phyloP scores from a whole-genome alignment of 331 rosid genomes.

The Ulmus americana region DNA sequence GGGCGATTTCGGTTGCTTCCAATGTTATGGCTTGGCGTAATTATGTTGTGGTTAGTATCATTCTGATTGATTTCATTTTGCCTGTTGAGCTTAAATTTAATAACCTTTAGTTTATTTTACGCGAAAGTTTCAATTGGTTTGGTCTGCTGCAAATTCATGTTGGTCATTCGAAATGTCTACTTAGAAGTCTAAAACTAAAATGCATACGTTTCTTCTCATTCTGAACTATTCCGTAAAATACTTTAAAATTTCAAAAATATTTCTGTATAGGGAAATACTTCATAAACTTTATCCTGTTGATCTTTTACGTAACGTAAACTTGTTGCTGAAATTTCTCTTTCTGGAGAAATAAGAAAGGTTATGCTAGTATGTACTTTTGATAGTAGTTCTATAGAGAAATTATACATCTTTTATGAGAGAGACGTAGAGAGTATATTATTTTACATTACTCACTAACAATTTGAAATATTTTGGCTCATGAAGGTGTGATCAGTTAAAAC shows the following conservation, averaged over 20 bases:
- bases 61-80: constrained; percentile 7
- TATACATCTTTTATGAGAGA: neutral
- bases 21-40: constrained; percentile 67
- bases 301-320: too few species aligned
- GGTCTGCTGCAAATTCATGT: neutral
- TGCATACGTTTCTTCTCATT: too few species aligned
- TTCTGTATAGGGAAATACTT: too few species aligned
- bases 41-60: constrained; percentile 73
- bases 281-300: too few species aligned
- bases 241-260: too few species aligned
- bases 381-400: too few species aligned
- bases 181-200: neutral
- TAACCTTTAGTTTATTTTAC: neutral
- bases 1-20: constrained; percentile 32
- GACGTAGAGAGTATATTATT: neutral
- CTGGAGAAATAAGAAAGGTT: too few species aligned
- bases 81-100: neutral
- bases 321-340: too few species aligned
- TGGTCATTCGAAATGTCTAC: neutral
- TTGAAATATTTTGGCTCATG: neutral
- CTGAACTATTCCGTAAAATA: too few species aligned
- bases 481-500: neutral
- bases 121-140: neutral
- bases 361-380: too few species aligned
- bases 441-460: neutral